A percentile compares a stretch with the other conserved stretches of the same genome.
These are phyloP conservation scores for Neocallimastix lanati DNA, from an alignment of 192 early-diverging fungal genomes.

Conservation along the genomic window DNA sequence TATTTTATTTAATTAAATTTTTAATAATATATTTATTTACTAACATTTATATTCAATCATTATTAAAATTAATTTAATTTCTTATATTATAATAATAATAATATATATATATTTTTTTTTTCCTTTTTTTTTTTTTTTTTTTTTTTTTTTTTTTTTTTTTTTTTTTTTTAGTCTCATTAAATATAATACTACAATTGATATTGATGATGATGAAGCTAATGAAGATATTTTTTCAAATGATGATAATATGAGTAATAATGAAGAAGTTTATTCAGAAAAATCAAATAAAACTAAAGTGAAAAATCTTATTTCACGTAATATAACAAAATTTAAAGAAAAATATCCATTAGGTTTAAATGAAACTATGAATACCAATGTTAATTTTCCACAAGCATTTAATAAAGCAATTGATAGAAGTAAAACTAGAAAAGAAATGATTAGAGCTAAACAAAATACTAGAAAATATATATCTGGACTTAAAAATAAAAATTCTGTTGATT, in stretches of 20 bases:
- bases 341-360: neutral
- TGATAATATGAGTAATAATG: neutral
- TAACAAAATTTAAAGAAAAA: neutral
- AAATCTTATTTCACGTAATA: neutral
- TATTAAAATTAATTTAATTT: too few relatives aligned
- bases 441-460: neutral
- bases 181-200: neutral
- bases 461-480: too few relatives aligned
- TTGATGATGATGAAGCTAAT: neutral
- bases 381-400: neutral
- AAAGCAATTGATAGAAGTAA: neutral
- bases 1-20: too few relatives aligned
- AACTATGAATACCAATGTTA: neutral
- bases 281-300: neutral
- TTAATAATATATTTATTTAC: too few relatives aligned
- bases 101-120: too few relatives aligned
- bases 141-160: neutral
- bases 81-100: too few relatives aligned
- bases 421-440: neutral
- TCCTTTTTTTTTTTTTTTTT: too few relatives aligned
- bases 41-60: too few relatives aligned
- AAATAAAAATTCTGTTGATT: too few relatives aligned
- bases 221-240: neutral
- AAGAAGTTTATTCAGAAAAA: neutral
- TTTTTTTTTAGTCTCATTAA: neutral